Percentiles rank a stretch among this genome's conserved stretches.
Conservation (phyloP, 306 rosid genomes). For the Cucumis melo region DNA sequence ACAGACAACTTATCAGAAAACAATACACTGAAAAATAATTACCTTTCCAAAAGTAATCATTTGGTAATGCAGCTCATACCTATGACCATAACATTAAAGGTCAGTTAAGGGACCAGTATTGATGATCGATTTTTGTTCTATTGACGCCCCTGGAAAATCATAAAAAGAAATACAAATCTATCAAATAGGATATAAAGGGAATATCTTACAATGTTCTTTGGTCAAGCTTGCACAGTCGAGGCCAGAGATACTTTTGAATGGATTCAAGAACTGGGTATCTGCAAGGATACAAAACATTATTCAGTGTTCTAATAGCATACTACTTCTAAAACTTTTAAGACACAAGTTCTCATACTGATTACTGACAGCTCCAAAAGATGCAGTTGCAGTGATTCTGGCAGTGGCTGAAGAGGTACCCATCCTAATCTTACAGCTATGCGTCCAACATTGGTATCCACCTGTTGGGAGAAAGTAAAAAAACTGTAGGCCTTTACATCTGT, state of each 20-base stretch:
- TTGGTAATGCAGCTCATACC: slow-evolving; percentile 71
- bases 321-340: neutral
- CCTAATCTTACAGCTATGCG: slow-evolving; percentile 64
- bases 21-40: neutral
- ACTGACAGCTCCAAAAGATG: slow-evolving; percentile 50
- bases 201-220: slow-evolving; percentile 31
- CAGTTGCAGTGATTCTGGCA: slow-evolving; percentile 41
- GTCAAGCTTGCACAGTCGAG: slow-evolving; percentile 34
- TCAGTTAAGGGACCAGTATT: neutral
- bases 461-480: neutral
- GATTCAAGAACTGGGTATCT: slow-evolving; percentile 47
- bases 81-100: slow-evolving; percentile 5
- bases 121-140: neutral
- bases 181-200: neutral
- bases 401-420: slow-evolving; percentile 72
- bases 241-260: slow-evolving; percentile 68
- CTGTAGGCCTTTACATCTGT: neutral
- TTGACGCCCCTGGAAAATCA: neutral
- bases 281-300: neutral
- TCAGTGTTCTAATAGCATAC: neutral
- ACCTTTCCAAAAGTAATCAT: slow-evolving; percentile 80
- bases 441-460: slow-evolving; percentile 83
- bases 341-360: neutral
- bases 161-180: neutral
- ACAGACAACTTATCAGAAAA: neutral